These are phyloP conservation scores for Lentinula novae-zelandiae DNA, from an alignment of 1,284 basidiomycete species.

Conservation along the genomic window DNA sequence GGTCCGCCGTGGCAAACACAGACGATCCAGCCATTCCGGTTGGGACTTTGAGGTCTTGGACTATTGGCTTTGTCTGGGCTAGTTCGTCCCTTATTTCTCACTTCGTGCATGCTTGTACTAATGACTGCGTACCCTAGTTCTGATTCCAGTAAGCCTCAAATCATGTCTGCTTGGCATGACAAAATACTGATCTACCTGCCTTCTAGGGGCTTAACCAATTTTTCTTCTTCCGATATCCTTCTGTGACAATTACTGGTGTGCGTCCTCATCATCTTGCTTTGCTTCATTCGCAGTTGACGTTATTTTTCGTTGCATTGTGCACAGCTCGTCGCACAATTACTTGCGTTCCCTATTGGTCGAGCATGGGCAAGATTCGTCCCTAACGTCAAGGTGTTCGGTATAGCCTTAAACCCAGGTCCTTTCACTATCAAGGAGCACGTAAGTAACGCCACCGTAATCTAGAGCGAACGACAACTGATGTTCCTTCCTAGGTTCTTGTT, in stretches of 20 bases:
- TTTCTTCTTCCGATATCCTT: slow-evolving; percentile 41
- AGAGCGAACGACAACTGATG: slow-evolving; percentile 25
- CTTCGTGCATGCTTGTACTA: background rate
- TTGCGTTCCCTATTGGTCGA: slow-evolving; percentile 63
- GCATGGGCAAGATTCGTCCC: slow-evolving; percentile 57
- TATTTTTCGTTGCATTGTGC: background rate
- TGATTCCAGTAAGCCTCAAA: slow-evolving; percentile 8
- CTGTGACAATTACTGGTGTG: slow-evolving; percentile 7
- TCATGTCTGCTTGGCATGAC: too few species aligned
- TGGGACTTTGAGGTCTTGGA: slow-evolving; percentile 15
- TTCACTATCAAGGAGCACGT: slow-evolving; percentile 75
- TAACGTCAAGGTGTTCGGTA: slow-evolving; percentile 52
- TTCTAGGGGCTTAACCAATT: slow-evolving; percentile 39
- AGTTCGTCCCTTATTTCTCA: background rate
- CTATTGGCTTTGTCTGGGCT: slow-evolving; percentile 16
- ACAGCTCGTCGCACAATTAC: slow-evolving; percentile 56
- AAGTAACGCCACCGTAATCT: slow-evolving; percentile 17
- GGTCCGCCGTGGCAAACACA: slow-evolving; percentile 21
- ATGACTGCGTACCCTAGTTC: slow-evolving; percentile 11
- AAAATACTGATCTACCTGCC: background rate
- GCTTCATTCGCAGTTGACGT: background rate
- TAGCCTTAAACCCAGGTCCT: slow-evolving; percentile 64
- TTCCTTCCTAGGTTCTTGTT: slow-evolving; percentile 29
- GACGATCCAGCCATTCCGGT: slow-evolving; percentile 19
- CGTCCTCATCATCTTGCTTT: background rate